Percentiles rank a stretch among this genome's conserved stretches.
These are phyloP conservation scores for Schrenkiella parvula DNA, from an alignment of 345 rosid species.

Conservation along the genomic window DNA sequence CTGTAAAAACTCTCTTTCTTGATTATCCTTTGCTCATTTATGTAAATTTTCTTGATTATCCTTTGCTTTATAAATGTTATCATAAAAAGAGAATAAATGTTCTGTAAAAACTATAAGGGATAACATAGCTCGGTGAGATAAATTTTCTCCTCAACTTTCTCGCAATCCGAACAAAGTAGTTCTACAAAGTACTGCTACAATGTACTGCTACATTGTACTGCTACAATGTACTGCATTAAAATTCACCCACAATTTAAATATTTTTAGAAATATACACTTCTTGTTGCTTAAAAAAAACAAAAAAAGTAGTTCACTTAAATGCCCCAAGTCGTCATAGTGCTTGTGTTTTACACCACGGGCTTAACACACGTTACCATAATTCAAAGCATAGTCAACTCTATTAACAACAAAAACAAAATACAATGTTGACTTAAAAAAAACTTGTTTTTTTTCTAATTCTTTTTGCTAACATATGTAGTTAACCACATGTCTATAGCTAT, in stretches of 20 bases:
- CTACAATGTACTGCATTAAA: not conserved
- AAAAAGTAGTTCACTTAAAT: not conserved
- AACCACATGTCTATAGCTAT: not conserved
- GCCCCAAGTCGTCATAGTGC: not conserved
- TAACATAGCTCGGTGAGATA: slow-evolving; percentile 3
- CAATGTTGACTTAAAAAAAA: not conserved
- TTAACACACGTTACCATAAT: not conserved
- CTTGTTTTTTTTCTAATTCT: not conserved
- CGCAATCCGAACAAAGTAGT: slow-evolving; percentile 21
- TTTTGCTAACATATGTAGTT: not conserved
- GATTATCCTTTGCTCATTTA: not conserved
- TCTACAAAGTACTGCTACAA: no score
- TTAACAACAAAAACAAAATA: not conserved
- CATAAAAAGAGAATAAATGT: no score
- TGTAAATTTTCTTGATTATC: slow-evolving; percentile 6
- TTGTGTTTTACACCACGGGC: not conserved
- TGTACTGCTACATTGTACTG: not conserved
- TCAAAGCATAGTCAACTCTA: not conserved
- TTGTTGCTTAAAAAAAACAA: not conserved
- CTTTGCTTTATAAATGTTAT: no score
- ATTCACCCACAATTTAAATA: not conserved
- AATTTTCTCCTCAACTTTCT: slow-evolving; percentile 22
- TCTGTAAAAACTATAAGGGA: no score
- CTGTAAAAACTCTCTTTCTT: not conserved
- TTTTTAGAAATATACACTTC: not conserved